A percentile compares a stretch with the other conserved stretches of the same genome.
Conservation (phyloP, 176 grass and related monocot genomes). For the Musa itinerans region DNA sequence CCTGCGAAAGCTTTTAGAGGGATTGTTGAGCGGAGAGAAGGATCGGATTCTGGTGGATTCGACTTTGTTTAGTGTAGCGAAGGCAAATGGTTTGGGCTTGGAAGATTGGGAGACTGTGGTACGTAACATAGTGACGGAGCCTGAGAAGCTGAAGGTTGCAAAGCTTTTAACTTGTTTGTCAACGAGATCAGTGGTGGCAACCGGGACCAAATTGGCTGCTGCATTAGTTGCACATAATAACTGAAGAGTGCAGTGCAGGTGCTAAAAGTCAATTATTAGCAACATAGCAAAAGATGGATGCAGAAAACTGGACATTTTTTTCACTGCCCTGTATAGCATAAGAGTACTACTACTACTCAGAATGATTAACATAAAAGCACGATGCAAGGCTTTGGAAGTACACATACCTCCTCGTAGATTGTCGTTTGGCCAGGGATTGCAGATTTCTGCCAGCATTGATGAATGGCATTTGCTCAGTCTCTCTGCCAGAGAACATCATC, state of each 20-base stretch:
- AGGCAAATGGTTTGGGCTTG: conserved; percentile 30
- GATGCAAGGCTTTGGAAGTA: too few species aligned
- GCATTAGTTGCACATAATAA: not conserved
- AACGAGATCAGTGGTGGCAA: not conserved
- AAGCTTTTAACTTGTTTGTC: not conserved
- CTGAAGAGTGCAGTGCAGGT: not conserved
- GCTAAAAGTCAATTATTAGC: too few species aligned
- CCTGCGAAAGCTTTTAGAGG: conserved; percentile 32
- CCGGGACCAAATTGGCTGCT: not conserved
- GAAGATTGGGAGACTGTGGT: conserved; percentile 42
- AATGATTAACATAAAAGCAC: too few species aligned
- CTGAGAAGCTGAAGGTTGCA: not conserved
- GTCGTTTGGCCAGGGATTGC: too few species aligned
- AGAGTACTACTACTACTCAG: too few species aligned
- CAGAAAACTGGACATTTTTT: too few species aligned
- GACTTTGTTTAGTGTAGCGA: conserved; percentile 22
- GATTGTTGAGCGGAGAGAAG: conserved; percentile 35
- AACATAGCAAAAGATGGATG: too few species aligned
- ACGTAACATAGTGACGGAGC: not conserved
- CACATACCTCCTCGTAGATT: too few species aligned
- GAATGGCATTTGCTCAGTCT: too few species aligned
- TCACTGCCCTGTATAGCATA: too few species aligned
- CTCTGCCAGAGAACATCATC: too few species aligned
- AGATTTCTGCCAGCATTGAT: too few species aligned
- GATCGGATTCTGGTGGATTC: conserved; percentile 20